Percentiles rank a stretch among this genome's conserved stretches.
Conservation (phyloP, 106 monocot genomes). For the Dendrobium chrysotoxum region DNA sequence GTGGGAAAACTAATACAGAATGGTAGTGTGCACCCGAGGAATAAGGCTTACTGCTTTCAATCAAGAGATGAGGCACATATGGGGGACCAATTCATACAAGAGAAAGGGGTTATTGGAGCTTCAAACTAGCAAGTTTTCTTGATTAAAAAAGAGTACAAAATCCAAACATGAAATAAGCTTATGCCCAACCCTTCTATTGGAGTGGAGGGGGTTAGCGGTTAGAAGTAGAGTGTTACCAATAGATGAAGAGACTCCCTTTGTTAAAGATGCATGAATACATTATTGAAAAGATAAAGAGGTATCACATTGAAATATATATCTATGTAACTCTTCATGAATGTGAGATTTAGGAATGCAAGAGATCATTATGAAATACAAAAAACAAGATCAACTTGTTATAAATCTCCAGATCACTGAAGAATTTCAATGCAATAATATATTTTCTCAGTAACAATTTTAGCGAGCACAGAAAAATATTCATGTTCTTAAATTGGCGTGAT, state of each 20-base stretch:
- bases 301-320: background rate
- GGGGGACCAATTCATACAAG: no score
- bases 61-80: no score
- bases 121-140: no score
- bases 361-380: background rate
- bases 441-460: background rate
- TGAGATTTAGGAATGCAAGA: background rate
- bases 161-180: background rate
- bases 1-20: no score
- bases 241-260: background rate
- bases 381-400: background rate
- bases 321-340: background rate
- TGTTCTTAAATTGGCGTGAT: background rate
- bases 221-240: background rate
- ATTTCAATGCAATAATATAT: background rate
- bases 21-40: no score
- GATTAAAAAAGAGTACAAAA: background rate
- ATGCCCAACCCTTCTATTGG: background rate
- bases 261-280: background rate
- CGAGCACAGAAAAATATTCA: background rate
- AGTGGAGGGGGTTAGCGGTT: background rate
- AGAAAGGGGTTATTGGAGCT: no score
- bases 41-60: no score
- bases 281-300: background rate
- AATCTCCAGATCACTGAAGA: background rate